Evolutionary conservation across 2,329 filamentous ascomycete genomes (phyloP), one percentile per base, ranked within the genome.

Genomic region (Pestalotiopsis sp.): DNA sequence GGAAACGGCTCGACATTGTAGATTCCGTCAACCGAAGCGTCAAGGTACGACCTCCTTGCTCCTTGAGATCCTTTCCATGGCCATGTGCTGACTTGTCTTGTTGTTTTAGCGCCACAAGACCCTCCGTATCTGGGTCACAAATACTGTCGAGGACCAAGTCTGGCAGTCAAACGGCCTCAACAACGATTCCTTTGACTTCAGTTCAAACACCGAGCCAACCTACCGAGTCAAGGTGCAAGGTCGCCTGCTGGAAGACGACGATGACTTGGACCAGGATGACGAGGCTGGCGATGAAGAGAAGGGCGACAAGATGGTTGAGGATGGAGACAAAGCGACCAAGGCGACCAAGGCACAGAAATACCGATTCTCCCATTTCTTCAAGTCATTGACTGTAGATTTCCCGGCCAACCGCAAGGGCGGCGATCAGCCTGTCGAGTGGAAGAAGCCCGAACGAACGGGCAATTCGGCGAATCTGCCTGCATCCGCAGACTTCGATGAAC

Each of bases 141-240:
- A 99, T 81, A 97, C 94, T 1, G 94, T 92, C 41, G 94, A 98
- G 80, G 93, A 96, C 77, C 96, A 99, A 82, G 91, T 92, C 39
- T 98, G 96, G 96, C 96, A 99, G 81, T 87, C 86, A 52, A 88
- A 86, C 74, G 85, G 84, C 56, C 84, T 92, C 70, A 91, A 91
- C 70, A 87, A 91, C 12, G 91, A 95, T 77, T 89, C 88, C 45
- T 96, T 96, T 72, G 94, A 97, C 77, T 95, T 97, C 76, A 91
- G 90, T 66, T 90, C 91, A 66, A 93, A 90, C 71, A 86, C 88
- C 73, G 92, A 94, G 74, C 92, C 93, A 2, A 92, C 91, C 12
- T 99, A 95, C 79, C 90, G 91, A 68, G 93, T 99, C 73, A 97
- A 95, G 82, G 95, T 99, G 71, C 93, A 98, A 81, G 96, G 94